Evolutionary conservation across 2,329 filamentous ascomycete genomes (phyloP).

Genomic region (Onygenales sp.): DNA sequence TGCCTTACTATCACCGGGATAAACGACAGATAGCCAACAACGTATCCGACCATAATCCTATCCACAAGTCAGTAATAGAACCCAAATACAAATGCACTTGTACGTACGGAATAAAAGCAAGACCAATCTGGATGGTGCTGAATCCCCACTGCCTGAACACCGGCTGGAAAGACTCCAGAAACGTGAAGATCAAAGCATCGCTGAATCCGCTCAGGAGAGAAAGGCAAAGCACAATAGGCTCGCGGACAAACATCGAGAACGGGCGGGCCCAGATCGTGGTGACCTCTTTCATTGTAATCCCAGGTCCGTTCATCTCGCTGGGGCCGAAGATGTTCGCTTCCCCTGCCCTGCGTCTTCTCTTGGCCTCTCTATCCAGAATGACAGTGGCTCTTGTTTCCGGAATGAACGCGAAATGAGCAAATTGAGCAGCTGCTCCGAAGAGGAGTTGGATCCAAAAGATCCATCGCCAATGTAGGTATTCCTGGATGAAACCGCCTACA

Average conservation of each 20-base stretch:
- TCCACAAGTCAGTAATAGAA: neutral
- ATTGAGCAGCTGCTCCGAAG: slow-evolving; percentile 45
- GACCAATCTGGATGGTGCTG: slow-evolving; percentile 36
- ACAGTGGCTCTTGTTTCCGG: slow-evolving; percentile 52
- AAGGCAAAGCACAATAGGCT: slow-evolving; percentile 54
- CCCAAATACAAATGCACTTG: neutral
- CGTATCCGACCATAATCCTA: slow-evolving; percentile 46
- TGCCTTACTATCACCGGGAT: slow-evolving; percentile 42
- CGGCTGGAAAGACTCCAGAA: slow-evolving; percentile 51
- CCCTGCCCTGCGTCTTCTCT: slow-evolving; percentile 45
- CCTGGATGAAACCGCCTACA: slow-evolving; percentile 44
- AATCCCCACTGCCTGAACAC: slow-evolving; percentile 56
- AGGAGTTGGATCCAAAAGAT: slow-evolving; percentile 56
- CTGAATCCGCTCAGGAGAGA: slow-evolving; percentile 57
- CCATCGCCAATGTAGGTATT: slow-evolving; percentile 45
- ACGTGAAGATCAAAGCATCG: slow-evolving; percentile 58
- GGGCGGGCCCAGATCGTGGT: slow-evolving; percentile 50
- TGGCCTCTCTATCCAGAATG: slow-evolving; percentile 50
- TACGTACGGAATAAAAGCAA: slow-evolving; percentile 45
- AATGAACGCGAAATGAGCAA: slow-evolving; percentile 37
- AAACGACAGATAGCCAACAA: slow-evolving; percentile 48
- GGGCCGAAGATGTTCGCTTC: slow-evolving; percentile 58
- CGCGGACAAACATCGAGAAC: slow-evolving; percentile 54
- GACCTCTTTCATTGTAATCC: slow-evolving; percentile 49
- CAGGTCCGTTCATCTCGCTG: slow-evolving; percentile 54